Conservation (phyloP, 805 yeast genomes). For the Torulaspora microellipsoides region DNA sequence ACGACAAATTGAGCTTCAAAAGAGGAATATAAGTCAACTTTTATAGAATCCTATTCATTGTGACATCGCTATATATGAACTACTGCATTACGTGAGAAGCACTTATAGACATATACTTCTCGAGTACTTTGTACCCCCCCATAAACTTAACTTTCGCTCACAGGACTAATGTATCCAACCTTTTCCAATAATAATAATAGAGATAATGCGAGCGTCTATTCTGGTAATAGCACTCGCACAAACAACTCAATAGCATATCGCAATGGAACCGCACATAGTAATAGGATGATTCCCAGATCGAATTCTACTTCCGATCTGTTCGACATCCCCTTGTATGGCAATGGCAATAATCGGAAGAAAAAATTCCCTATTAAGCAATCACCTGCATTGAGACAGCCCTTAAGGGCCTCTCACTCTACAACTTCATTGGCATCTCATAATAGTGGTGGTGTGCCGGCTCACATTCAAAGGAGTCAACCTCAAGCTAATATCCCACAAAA, state of each 20-base stretch:
- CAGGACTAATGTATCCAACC: slow-evolving; percentile 5
- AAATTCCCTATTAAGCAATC: not conserved
- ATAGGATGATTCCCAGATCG: slow-evolving; percentile 21
- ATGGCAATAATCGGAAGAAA: slow-evolving; percentile 5
- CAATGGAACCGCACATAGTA: slow-evolving; percentile 1
- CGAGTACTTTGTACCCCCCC: too few relatives aligned
- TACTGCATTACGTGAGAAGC: too few relatives aligned
- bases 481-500: too few relatives aligned
- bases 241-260: not conserved
- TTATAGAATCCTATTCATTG: too few relatives aligned
- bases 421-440: slow-evolving; percentile 1
- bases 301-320: slow-evolving; percentile 25
- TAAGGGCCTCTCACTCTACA: slow-evolving; percentile 3
- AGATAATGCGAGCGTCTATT: slow-evolving; percentile 14
- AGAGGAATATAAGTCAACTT: too few relatives aligned
- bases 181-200: slow-evolving; percentile 2
- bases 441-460: too few relatives aligned
- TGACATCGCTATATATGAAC: too few relatives aligned
- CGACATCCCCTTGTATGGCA: slow-evolving; percentile 10
- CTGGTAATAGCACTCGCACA: slow-evolving; percentile 9
- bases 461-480: too few relatives aligned
- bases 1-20: too few relatives aligned
- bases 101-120: too few relatives aligned
- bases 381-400: not conserved
- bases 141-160: too few relatives aligned